Percentiles rank a stretch among this genome's conserved stretches.
Evolutionary conservation across 257 asterid genomes (phyloP).

Genomic region (Lithospermum erythrorhizon): DNA sequence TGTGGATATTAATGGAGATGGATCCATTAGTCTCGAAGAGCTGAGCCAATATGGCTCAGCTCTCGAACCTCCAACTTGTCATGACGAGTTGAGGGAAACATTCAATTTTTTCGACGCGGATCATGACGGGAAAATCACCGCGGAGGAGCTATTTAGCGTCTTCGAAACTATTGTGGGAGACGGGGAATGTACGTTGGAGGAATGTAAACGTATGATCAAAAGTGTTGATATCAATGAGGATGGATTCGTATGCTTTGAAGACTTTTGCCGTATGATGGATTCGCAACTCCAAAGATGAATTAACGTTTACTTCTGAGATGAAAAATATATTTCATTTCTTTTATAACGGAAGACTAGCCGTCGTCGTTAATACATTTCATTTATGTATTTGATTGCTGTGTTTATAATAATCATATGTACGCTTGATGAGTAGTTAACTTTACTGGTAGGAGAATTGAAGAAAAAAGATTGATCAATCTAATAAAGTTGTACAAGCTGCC

Average conservation of each 20-base stretch:
- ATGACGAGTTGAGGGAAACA: constrained; percentile 42
- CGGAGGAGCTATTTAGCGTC: constrained; percentile 57
- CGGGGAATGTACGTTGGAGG: constrained; percentile 68
- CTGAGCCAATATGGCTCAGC: constrained; percentile 43
- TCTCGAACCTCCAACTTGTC: constrained; percentile 44
- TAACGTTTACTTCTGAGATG: not conserved
- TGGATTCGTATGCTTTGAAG: constrained; percentile 85
- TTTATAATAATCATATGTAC: constrained; percentile 19
- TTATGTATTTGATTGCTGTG: constrained; percentile 11
- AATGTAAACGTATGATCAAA: constrained; percentile 78
- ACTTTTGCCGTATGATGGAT: constrained; percentile 74
- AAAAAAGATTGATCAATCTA: not conserved
- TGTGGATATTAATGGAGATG: constrained; percentile 66
- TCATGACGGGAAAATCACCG: constrained; percentile 73
- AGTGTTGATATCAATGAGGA: constrained; percentile 68
- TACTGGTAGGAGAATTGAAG: constrained; percentile 35
- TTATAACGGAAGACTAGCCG: too few species aligned
- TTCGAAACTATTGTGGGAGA: constrained; percentile 50
- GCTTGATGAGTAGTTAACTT: constrained; percentile 62
- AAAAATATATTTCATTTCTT: too few species aligned
- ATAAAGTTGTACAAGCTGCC: not conserved
- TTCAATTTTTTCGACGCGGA: constrained; percentile 77
- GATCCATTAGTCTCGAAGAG: constrained; percentile 55
- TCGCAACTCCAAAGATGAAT: constrained; percentile 20
- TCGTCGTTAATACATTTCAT: too few species aligned